Evolutionary conservation across 495 filamentous ascomycete species (phyloP).

Genomic region (Neurospora sp.): DNA sequence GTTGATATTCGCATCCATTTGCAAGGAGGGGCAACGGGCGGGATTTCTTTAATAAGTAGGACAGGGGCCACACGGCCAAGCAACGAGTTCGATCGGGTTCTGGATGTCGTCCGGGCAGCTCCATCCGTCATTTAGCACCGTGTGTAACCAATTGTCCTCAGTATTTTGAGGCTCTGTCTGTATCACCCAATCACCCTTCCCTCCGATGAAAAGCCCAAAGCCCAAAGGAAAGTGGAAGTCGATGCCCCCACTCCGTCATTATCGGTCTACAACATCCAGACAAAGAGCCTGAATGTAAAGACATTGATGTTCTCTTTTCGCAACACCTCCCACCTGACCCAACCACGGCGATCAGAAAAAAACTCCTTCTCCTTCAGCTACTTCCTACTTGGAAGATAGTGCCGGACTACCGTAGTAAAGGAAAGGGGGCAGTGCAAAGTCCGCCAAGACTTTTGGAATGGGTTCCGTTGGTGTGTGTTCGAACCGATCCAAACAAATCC

Average conservation of each 20-base stretch:
- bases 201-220: not conserved
- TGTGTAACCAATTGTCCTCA: not conserved
- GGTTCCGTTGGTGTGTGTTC: too few species aligned
- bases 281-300: not conserved
- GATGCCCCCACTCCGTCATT: not conserved
- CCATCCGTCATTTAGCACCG: not conserved
- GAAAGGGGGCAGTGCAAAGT: not conserved
- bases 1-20: not conserved
- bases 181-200: not conserved
- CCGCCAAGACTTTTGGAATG: not conserved
- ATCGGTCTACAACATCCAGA: not conserved
- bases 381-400: constrained; percentile 1
- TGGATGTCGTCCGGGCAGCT: not conserved
- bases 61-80: not conserved
- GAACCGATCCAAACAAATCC: not conserved
- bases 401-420: not conserved
- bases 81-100: not conserved
- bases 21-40: not conserved
- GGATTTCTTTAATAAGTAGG: not conserved
- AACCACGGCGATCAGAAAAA: not conserved
- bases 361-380: not conserved
- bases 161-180: not conserved
- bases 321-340: not conserved
- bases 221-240: not conserved
- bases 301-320: not conserved